Percentiles rank a stretch among this genome's conserved stretches.
These are phyloP conservation scores for Litchi chinensis DNA, from an alignment of 345 rosid species.

Conservation along the genomic window DNA sequence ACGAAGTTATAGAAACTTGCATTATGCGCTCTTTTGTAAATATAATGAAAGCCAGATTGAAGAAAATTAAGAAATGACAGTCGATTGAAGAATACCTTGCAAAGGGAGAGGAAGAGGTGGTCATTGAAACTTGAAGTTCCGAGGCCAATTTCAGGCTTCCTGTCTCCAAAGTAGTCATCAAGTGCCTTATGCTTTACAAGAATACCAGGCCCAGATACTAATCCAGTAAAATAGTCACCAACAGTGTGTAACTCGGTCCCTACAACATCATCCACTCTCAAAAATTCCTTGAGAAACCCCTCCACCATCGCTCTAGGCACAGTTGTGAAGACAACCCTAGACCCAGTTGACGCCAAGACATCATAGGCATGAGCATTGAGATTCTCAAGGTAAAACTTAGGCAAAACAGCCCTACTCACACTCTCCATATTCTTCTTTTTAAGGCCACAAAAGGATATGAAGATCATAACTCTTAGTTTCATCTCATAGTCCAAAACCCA, in stretches of 20 bases:
- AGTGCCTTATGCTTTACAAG: conserved; percentile 61
- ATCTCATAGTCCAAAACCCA: conserved; percentile 57
- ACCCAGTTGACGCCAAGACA: conserved; percentile 42
- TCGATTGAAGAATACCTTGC: conserved; percentile 57
- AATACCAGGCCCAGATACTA: conserved; percentile 65
- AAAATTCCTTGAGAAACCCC: conserved; percentile 66
- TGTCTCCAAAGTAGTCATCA: conserved; percentile 55
- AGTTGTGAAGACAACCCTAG: conserved; percentile 62
- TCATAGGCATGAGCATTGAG: conserved; percentile 61
- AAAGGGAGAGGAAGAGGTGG: conserved; percentile 62
- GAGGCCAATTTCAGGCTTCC: conserved; percentile 61
- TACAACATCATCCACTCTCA: conserved; percentile 56
- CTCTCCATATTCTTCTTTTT: conserved; percentile 52
- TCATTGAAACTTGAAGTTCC: conserved; percentile 65
- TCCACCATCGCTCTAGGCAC: conserved; percentile 87
- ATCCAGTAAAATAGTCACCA: conserved; percentile 62
- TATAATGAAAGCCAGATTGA: no score
- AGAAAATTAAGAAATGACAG: background rate
- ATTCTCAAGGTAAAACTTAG: conserved; percentile 89
- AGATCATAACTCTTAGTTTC: conserved; percentile 58
- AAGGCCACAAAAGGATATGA: conserved; percentile 80
- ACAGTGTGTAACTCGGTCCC: conserved; percentile 70
- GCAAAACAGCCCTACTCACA: conserved; percentile 79
- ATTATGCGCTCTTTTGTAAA: background rate
- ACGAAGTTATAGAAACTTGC: background rate